phyloP scores from a whole-genome alignment of 2,329 filamentous ascomycete genomes.

The Didymella lethalis region DNA sequence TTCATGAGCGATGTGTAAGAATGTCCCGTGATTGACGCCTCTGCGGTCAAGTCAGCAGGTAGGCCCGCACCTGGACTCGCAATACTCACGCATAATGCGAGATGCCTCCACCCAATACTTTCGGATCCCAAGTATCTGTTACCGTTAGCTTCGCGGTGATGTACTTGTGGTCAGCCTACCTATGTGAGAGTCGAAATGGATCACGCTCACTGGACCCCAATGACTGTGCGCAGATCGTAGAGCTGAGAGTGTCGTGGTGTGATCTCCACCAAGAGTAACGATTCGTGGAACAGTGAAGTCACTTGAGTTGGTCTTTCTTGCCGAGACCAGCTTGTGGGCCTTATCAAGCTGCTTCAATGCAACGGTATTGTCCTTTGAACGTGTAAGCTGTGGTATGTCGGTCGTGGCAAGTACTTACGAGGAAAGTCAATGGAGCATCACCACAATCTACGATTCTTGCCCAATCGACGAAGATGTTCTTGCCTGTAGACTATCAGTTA shows the following conservation, averaged over 20 bases:
- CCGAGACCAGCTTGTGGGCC: constrained; percentile 61
- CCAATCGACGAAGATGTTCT: constrained; percentile 58
- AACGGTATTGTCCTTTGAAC: constrained; percentile 59
- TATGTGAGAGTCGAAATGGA: constrained; percentile 65
- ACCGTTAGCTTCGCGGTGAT: neutral
- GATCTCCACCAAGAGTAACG: constrained; percentile 63
- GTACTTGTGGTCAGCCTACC: constrained; percentile 35
- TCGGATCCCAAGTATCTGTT: constrained; percentile 64
- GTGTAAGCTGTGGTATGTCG: neutral
- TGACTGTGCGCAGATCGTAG: constrained; percentile 58
- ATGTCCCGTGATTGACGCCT: constrained; percentile 68
- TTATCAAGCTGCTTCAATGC: constrained; percentile 62
- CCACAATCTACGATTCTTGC: constrained; percentile 64
- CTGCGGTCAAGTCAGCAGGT: constrained; percentile 26
- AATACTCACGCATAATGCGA: constrained; percentile 65
- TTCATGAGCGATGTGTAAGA: constrained; percentile 68
- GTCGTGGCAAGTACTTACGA: constrained; percentile 45
- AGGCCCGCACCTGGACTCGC: no score
- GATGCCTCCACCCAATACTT: constrained; percentile 65
- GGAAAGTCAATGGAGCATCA: constrained; percentile 60
- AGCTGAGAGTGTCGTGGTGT: constrained; percentile 64
- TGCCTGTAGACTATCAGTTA: constrained; percentile 29
- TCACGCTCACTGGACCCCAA: constrained; percentile 64
- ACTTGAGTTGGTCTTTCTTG: constrained; percentile 56
- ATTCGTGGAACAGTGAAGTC: constrained; percentile 59